Conservation (phyloP, 768 basidiomycete genomes). For the Hypholoma fasciculare region DNA sequence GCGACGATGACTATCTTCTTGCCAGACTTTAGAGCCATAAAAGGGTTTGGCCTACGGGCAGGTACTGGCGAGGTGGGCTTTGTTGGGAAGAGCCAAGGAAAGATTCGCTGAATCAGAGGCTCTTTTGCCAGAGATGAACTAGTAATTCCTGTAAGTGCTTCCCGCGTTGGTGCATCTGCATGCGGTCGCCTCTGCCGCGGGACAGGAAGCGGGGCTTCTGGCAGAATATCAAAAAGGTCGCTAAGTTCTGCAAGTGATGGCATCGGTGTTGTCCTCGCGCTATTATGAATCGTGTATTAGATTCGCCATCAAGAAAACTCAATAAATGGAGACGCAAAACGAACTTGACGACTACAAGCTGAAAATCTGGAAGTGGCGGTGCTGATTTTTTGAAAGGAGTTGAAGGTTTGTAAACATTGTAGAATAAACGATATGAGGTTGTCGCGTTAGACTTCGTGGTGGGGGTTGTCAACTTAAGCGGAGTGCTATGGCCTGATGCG, state of each 20-base stretch:
- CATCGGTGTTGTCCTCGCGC: slow-evolving; percentile 80
- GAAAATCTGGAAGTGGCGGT: slow-evolving; percentile 82
- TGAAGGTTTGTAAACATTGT: slow-evolving; percentile 88
- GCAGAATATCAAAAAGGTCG: slow-evolving; percentile 68
- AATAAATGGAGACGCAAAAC: slow-evolving; percentile 20
- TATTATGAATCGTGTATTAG: slow-evolving; percentile 27
- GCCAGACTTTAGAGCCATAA: slow-evolving; percentile 79
- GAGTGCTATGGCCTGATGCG: slow-evolving; percentile 58
- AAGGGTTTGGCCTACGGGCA: slow-evolving; percentile 62
- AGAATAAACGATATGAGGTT: slow-evolving; percentile 83
- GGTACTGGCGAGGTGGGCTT: slow-evolving; percentile 15
- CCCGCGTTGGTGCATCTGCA: slow-evolving; percentile 10
- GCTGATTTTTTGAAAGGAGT: slow-evolving; percentile 79
- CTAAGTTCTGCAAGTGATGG: slow-evolving; percentile 80
- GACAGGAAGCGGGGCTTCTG: slow-evolving; percentile 66
- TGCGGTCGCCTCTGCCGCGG: slow-evolving; percentile 38
- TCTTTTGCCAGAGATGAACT: neutral
- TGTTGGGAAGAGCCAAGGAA: slow-evolving; percentile 23
- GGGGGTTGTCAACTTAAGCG: slow-evolving; percentile 36
- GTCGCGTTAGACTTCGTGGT: slow-evolving; percentile 12
- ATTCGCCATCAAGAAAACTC: neutral
- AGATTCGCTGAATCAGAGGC: slow-evolving; percentile 22
- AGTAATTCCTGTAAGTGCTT: slow-evolving; percentile 1
- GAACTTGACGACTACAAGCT: slow-evolving; percentile 84
- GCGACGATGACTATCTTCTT: slow-evolving; percentile 85